These are phyloP conservation scores for Peronospora tabacina DNA, from an alignment of 352 stramenopile genomes.

Conservation along the genomic window DNA sequence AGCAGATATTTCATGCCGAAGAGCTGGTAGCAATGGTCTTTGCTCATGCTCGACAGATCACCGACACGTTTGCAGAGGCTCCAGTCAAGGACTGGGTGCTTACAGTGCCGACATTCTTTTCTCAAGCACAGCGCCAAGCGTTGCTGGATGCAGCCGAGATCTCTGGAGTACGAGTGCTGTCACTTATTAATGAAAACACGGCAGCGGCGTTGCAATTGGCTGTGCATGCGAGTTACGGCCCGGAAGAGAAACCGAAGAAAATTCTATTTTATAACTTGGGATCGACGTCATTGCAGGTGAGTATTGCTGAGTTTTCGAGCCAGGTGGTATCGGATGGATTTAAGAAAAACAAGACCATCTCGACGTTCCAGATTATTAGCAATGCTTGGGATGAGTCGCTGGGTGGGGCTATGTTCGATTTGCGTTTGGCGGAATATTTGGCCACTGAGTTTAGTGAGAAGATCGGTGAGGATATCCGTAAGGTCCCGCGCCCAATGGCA, in stretches of 20 bases:
- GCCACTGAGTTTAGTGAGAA: conserved; percentile 91
- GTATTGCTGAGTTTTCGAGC: conserved; percentile 80
- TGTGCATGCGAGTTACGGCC: conserved; percentile 88
- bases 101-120: conserved; percentile 94
- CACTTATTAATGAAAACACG: conserved; percentile 96
- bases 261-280: conserved; percentile 99
- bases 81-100: conserved; percentile 91
- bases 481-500: conserved; percentile 86
- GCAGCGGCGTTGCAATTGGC: conserved; percentile 94
- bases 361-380: conserved; percentile 86
- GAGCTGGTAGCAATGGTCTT: conserved; percentile 96
- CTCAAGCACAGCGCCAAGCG: conserved; percentile 90
- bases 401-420: conserved; percentile 89
- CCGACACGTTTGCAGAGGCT: conserved; percentile 55
- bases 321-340: conserved; percentile 79
- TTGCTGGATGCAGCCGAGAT: conserved; percentile 92
- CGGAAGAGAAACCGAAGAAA: conserved; percentile 61
- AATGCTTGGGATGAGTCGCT: conserved; percentile 92
- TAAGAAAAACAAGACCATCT: conserved; percentile 91
- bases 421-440: conserved; percentile 90
- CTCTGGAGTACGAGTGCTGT: conserved; percentile 92
- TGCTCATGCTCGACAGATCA: conserved; percentile 82
- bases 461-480: conserved; percentile 88
- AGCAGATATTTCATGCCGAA: conserved; percentile 84
- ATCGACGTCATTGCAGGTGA: conserved; percentile 86